These are phyloP conservation scores for Anacardium occidentale DNA, from an alignment of 345 rosid genomes.

Conservation along the genomic window DNA sequence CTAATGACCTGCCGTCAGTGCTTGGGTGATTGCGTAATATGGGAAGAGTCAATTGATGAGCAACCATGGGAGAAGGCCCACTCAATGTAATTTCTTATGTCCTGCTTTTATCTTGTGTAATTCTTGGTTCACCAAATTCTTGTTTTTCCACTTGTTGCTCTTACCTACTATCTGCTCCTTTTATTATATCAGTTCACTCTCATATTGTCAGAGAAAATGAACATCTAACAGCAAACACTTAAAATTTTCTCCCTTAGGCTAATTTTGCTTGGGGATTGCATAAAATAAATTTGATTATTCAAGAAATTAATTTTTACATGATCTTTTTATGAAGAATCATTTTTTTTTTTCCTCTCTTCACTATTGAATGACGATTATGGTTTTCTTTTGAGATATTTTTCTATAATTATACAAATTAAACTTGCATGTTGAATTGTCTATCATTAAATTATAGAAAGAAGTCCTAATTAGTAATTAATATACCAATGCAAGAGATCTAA, in stretches of 20 bases:
- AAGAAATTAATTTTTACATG: too few species aligned
- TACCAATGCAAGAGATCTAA: too few species aligned
- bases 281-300: too few species aligned
- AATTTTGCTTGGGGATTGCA: too few species aligned
- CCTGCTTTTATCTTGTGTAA: not conserved
- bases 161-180: not conserved
- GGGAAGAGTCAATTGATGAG: slow-evolving; percentile 96
- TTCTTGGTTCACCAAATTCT: slow-evolving; percentile 1
- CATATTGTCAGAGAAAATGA: not conserved
- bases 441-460: too few species aligned
- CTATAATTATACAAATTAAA: too few species aligned
- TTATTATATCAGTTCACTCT: not conserved
- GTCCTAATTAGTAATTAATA: too few species aligned
- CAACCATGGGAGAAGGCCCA: slow-evolving; percentile 94
- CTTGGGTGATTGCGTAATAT: slow-evolving; percentile 85
- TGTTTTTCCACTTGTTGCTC: not conserved
- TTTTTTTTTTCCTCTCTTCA: too few species aligned
- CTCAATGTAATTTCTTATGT: slow-evolving; percentile 50
- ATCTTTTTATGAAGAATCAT: too few species aligned
- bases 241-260: not conserved
- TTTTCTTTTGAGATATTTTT: too few species aligned
- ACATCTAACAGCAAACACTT: not conserved
- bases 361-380: too few species aligned
- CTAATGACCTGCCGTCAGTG: slow-evolving; percentile 73
- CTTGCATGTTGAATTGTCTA: too few species aligned